phyloP scores from a whole-genome alignment of 129 eudicot species.

The Mikania micrantha region DNA sequence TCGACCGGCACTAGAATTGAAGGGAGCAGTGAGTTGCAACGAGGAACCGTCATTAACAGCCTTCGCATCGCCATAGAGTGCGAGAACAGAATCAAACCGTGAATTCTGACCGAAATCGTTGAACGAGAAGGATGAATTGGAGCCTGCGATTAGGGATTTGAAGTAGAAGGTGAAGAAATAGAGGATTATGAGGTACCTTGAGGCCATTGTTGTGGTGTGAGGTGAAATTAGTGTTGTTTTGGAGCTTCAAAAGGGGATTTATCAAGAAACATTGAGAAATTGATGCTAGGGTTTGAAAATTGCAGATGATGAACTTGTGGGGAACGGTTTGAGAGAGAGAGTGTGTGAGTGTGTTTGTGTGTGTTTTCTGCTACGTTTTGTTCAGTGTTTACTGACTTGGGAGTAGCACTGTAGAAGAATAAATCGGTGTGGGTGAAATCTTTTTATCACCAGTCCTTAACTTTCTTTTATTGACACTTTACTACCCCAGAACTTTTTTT shows the following conservation, averaged over 20 bases:
- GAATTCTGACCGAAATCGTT: conserved; percentile 38
- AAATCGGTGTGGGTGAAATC: conserved; percentile 8
- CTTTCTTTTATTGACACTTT: conserved; percentile 5
- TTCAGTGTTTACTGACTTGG: conserved; percentile 63
- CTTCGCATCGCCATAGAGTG: conserved; percentile 63
- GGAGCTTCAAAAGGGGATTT: conserved; percentile 19
- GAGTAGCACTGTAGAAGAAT: conserved; percentile 25
- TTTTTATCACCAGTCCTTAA: neutral
- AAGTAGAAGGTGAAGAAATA: conserved; percentile 30
- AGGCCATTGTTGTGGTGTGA: conserved; percentile 37
- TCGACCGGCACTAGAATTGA: conserved; percentile 46
- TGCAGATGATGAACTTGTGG: conserved; percentile 23
- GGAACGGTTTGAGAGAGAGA: conserved; percentile 1
- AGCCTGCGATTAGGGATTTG: conserved; percentile 34
- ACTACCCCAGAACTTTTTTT: neutral
- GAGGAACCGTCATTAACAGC: conserved; percentile 32
- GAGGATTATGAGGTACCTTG: conserved; percentile 36
- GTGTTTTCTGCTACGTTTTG: conserved; percentile 37
- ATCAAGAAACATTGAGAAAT: conserved; percentile 21
- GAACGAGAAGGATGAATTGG: conserved; percentile 43
- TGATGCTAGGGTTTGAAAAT: conserved; percentile 24
- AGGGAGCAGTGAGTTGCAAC: conserved; percentile 42
- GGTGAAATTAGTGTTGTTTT: neutral
- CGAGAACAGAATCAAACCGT: conserved; percentile 41
- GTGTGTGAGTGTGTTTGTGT: too few species aligned